Evolutionary conservation across 306 rosid genomes (phyloP).

Genomic region (Psophocarpus tetragonolobus): DNA sequence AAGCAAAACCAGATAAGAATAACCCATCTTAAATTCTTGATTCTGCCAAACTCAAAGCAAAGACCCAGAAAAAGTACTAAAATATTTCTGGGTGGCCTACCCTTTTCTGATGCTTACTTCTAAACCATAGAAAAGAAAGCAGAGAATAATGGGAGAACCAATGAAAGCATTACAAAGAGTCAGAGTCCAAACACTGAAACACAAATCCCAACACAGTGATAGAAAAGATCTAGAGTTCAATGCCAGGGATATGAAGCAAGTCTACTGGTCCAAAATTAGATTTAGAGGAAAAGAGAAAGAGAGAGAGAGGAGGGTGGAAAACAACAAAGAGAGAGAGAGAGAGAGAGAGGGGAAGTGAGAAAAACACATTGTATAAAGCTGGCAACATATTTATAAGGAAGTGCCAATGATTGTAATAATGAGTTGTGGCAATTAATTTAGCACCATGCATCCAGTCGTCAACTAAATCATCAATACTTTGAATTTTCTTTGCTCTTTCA

Average conservation of each 20-base stretch:
- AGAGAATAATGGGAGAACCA: slow-evolving; percentile 20
- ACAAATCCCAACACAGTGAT: slow-evolving; percentile 34
- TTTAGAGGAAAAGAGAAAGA: background rate
- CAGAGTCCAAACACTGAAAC: slow-evolving; percentile 22
- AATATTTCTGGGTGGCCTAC: slow-evolving; percentile 23
- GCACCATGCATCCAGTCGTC: slow-evolving; percentile 37
- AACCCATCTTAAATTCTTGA: slow-evolving; percentile 55
- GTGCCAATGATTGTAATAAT: slow-evolving; percentile 44
- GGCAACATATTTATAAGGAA: slow-evolving; percentile 32
- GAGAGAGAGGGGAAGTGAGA: background rate
- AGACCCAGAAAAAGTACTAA: slow-evolving; percentile 21
- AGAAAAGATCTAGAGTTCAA: slow-evolving; percentile 27
- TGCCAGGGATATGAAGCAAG: slow-evolving; percentile 2
- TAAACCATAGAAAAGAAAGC: slow-evolving; percentile 12
- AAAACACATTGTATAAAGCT: background rate
- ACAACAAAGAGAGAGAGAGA: slow-evolving; percentile 1
- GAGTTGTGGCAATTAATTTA: slow-evolving; percentile 16
- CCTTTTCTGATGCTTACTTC: slow-evolving; percentile 4
- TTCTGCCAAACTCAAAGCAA: slow-evolving; percentile 1
- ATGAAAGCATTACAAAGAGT: background rate
- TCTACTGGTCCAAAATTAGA: background rate
- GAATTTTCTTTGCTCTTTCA: slow-evolving; percentile 25
- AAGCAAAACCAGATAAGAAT: slow-evolving; percentile 45
- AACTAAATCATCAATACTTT: slow-evolving; percentile 22
- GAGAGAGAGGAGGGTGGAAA: background rate